Evolutionary conservation across 1,284 basidiomycete species (phyloP).

Genomic region (Mycena sp.): DNA sequence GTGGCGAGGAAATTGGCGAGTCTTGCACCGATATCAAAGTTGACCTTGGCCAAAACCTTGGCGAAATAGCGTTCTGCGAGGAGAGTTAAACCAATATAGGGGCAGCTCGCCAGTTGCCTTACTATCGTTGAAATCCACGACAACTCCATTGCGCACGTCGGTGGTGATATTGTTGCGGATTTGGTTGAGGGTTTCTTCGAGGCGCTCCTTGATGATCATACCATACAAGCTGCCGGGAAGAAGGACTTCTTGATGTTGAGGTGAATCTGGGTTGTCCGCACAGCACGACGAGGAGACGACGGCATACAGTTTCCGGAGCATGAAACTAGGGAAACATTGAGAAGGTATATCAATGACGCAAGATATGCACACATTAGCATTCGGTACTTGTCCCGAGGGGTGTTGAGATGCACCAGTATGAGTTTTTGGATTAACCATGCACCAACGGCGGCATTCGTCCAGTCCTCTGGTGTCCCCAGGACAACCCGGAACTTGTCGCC

Average conservation of each 20-base stretch:
- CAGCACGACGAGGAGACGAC: conserved; percentile 92
- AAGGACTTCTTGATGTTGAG: conserved; percentile 98
- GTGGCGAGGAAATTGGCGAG: conserved; percentile 97
- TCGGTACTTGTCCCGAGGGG: conserved; percentile 94
- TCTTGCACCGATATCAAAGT: conserved; percentile 92
- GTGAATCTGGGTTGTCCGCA: conserved; percentile 98
- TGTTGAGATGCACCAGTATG: conserved; percentile 91
- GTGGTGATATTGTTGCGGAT: conserved; percentile 78
- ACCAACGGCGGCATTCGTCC: conserved; percentile 88
- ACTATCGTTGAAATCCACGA: conserved; percentile 91
- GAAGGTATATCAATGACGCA: background rate
- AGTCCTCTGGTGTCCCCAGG: conserved; percentile 92
- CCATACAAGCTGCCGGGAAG: conserved; percentile 94
- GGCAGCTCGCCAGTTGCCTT: conserved; percentile 37
- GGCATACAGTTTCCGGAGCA: conserved; percentile 96
- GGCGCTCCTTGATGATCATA: conserved; percentile 98
- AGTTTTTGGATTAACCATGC: conserved; percentile 87
- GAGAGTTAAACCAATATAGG: conserved; percentile 15
- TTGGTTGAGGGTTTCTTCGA: conserved; percentile 89
- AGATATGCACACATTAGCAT: conserved; percentile 83
- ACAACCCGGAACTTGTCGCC: conserved; percentile 98
- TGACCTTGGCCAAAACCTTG: conserved; percentile 82
- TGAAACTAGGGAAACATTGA: conserved; percentile 70
- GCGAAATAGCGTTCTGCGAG: conserved; percentile 81
- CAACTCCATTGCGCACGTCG: conserved; percentile 81